Percentiles rank a stretch among this genome's conserved stretches.
Evolutionary conservation across 1,139 yeast species (phyloP).

Genomic region (Nadsonia starkeyi-henricii): DNA sequence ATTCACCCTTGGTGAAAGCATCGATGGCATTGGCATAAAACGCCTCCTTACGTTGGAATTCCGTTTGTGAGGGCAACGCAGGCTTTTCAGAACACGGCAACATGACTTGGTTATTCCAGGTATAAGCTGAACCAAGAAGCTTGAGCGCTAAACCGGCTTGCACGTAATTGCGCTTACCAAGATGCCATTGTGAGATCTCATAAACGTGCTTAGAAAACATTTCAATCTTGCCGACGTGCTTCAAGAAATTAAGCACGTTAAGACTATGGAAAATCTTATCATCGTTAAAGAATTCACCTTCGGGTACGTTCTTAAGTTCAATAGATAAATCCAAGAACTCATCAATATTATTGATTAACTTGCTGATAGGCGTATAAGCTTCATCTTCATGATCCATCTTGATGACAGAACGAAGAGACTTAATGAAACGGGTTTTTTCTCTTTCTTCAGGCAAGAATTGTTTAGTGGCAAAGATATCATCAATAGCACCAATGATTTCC

Average conservation of each 20-base stretch:
- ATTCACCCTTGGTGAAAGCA: conserved; percentile 57
- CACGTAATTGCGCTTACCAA: conserved; percentile 47
- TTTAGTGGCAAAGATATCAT: conserved; percentile 48
- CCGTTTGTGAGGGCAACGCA: conserved; percentile 61
- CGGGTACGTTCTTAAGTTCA: conserved; percentile 62
- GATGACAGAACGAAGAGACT: conserved; percentile 36
- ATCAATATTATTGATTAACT: conserved; percentile 41
- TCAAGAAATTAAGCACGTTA: conserved; percentile 62
- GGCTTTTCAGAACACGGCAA: conserved; percentile 52
- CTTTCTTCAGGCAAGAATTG: conserved; percentile 35
- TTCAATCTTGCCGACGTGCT: conserved; percentile 71
- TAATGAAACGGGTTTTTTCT: conserved; percentile 44
- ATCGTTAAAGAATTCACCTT: conserved; percentile 73
- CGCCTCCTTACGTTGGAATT: conserved; percentile 70
- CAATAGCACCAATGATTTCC: conserved; percentile 37
- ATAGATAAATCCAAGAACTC: conserved; percentile 54
- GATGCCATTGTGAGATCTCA: conserved; percentile 55
- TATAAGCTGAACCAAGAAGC: conserved; percentile 60
- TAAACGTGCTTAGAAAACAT: conserved; percentile 64
- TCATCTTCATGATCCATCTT: conserved; percentile 55
- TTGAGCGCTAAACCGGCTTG: conserved; percentile 80
- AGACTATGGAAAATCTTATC: conserved; percentile 73
- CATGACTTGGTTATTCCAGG: conserved; percentile 53
- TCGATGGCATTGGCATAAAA: conserved; percentile 59
- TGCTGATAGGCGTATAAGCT: conserved; percentile 39